These are phyloP conservation scores for Pilasporangium apinafurcum DNA, from an alignment of 352 stramenopile species.

Conservation along the genomic window DNA sequence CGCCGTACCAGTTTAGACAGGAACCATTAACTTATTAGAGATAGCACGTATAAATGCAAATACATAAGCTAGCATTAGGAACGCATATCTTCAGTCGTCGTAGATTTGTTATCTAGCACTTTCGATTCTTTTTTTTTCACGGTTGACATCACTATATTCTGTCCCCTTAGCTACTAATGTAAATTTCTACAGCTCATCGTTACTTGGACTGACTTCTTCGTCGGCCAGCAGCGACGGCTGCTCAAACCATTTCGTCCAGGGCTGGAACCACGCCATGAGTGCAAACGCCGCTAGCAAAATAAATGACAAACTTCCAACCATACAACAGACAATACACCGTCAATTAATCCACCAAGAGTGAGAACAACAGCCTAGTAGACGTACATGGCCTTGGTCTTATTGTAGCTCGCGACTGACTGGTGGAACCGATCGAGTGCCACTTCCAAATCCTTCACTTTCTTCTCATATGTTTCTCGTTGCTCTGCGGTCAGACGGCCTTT, in stretches of 20 bases:
- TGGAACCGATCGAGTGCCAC: conserved; percentile 76
- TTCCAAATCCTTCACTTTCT: conserved; percentile 65
- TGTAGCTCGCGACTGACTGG: conserved; percentile 65
- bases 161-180: neutral
- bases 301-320: conserved; percentile 26
- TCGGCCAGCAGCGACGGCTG: conserved; percentile 14
- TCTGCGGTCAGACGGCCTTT: conserved; percentile 52
- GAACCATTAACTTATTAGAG: conserved; percentile 18
- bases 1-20: conserved; percentile 10
- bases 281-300: conserved; percentile 44
- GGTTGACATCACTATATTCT: too few relatives aligned
- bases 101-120: too few relatives aligned
- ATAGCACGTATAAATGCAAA: too few relatives aligned
- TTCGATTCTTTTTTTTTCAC: too few relatives aligned
- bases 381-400: conserved; percentile 74
- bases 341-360: neutral
- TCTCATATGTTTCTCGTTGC: conserved; percentile 53
- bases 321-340: neutral
- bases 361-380: conserved; percentile 1
- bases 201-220: conserved; percentile 8
- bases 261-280: conserved; percentile 71
- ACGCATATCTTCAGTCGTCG: too few relatives aligned
- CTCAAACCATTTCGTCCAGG: conserved; percentile 35
- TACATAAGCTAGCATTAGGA: too few relatives aligned
- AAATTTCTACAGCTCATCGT: conserved; percentile 30